Evolutionary conservation across 345 rosid species (phyloP).

Genomic region (Salix dunnii): DNA sequence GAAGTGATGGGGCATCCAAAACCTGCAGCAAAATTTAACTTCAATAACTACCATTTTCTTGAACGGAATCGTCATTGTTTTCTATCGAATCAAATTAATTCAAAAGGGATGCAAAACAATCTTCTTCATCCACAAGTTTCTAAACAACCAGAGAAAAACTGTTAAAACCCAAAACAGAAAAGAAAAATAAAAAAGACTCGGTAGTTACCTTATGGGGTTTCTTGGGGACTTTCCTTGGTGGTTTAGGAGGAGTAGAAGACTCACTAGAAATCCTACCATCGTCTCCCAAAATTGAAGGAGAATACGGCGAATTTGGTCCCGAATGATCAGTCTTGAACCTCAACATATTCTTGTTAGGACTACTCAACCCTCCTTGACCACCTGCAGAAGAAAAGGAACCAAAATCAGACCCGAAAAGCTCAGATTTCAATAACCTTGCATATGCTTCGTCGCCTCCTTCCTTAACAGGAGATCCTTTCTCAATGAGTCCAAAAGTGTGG

Average conservation of each 20-base stretch:
- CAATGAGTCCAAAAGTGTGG: conserved; percentile 76
- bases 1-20: conserved; percentile 93
- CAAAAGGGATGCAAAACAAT: too few relatives aligned
- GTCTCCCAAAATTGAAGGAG: conserved; percentile 72
- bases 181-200: background rate
- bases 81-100: background rate
- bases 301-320: conserved; percentile 71
- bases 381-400: conserved; percentile 72
- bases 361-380: conserved; percentile 41
- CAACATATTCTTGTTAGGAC: conserved; percentile 76
- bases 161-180: too few relatives aligned
- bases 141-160: background rate
- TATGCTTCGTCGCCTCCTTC: conserved; percentile 93
- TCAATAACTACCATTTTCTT: background rate
- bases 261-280: conserved; percentile 61
- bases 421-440: conserved; percentile 65
- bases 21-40: conserved; percentile 49
- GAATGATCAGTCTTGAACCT: conserved; percentile 83
- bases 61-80: background rate
- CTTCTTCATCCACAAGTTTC: background rate
- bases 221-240: conserved; percentile 89
- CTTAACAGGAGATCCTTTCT: conserved; percentile 73
- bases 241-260: conserved; percentile 75
- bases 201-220: conserved; percentile 85
- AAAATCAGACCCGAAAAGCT: conserved; percentile 94